Conservation (phyloP, 371 early-diverging fungal species). For the Synchytrium microbalum region DNA sequence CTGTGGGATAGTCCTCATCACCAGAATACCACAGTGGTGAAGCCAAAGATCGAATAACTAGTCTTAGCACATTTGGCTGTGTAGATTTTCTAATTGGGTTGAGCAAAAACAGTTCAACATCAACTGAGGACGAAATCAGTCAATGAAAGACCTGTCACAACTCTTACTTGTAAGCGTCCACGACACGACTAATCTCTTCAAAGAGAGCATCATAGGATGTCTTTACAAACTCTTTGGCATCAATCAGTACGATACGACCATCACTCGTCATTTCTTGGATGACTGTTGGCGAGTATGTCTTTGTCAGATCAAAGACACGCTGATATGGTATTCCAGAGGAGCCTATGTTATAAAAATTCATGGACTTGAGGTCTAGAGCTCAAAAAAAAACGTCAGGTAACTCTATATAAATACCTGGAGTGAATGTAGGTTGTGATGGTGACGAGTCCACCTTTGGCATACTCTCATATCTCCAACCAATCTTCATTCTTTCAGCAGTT, state of each 20-base stretch:
- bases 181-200: background rate
- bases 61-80: background rate
- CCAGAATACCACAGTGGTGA: conserved; percentile 68
- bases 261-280: background rate
- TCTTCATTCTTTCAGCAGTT: conserved; percentile 64
- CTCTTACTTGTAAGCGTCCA: background rate
- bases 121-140: too few relatives aligned
- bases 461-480: conserved; percentile 90
- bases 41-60: conserved; percentile 10
- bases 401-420: too few relatives aligned
- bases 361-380: too few relatives aligned
- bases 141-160: too few relatives aligned
- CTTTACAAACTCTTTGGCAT: background rate
- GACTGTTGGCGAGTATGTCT: conserved; percentile 14
- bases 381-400: too few relatives aligned
- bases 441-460: conserved; percentile 47
- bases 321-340: conserved; percentile 43
- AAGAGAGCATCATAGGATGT: background rate
- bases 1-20: conserved; percentile 26
- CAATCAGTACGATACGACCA: background rate
- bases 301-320: conserved; percentile 67
- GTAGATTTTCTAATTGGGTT: background rate
- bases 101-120: too few relatives aligned
- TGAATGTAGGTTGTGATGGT: background rate
- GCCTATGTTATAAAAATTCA: background rate